Conservation (phyloP, 768 basidiomycete species). For the Kwoniella pini region DNA sequence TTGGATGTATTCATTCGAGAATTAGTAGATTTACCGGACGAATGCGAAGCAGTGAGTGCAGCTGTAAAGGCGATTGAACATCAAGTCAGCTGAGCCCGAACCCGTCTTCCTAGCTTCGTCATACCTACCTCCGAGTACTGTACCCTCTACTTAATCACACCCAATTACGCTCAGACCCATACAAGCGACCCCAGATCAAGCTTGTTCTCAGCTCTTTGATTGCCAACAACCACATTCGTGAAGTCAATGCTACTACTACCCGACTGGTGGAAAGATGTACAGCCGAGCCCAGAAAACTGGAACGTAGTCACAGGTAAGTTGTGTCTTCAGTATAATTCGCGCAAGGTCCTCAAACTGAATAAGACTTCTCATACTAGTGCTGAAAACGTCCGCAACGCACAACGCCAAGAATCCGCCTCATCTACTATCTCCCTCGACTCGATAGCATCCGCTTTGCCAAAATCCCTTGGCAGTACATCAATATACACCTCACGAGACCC, state of each 20-base stretch:
- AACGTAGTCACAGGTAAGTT: slow-evolving; percentile 39
- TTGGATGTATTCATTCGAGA: slow-evolving; percentile 98
- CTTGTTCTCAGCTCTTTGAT: slow-evolving; percentile 75
- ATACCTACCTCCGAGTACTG: slow-evolving; percentile 94
- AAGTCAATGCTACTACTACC: slow-evolving; percentile 81
- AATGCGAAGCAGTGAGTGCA: slow-evolving; percentile 81
- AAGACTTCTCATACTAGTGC: slow-evolving; percentile 17
- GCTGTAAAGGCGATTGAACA: not conserved
- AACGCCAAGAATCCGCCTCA: slow-evolving; percentile 26
- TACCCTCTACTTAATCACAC: slow-evolving; percentile 94
- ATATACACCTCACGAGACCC: slow-evolving; percentile 50
- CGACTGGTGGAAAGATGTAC: slow-evolving; percentile 91
- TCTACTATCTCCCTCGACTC: slow-evolving; percentile 42
- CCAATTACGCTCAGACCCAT: slow-evolving; percentile 77
- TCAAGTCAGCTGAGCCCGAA: not conserved
- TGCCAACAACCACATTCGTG: slow-evolving; percentile 71
- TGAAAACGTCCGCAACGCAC: slow-evolving; percentile 25
- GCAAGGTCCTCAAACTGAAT: not conserved
- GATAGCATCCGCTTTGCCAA: slow-evolving; percentile 32
- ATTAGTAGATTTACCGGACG: slow-evolving; percentile 85
- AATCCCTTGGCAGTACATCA: slow-evolving; percentile 22
- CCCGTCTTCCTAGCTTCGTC: slow-evolving; percentile 66
- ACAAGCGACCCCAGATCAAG: slow-evolving; percentile 89
- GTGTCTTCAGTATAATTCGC: not conserved
- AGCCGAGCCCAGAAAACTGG: slow-evolving; percentile 40